phyloP scores from a whole-genome alignment of 2,329 filamentous ascomycete species.

The Aurifilum marmelostoma region DNA sequence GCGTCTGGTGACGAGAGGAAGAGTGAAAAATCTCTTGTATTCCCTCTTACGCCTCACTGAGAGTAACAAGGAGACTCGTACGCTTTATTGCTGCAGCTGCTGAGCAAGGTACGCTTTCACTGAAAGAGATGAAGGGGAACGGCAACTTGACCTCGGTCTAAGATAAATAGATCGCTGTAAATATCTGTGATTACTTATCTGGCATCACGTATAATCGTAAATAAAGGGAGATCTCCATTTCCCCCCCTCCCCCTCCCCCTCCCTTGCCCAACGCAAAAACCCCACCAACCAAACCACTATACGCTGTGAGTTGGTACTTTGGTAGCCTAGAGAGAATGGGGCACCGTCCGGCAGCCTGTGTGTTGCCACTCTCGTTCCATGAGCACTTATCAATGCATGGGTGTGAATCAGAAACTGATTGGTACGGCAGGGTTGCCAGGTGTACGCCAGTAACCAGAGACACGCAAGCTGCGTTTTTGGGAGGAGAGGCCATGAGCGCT shows the following conservation, averaged over 20 bases:
- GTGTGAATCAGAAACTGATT: neutral
- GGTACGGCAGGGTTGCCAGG: neutral
- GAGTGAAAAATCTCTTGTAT: neutral
- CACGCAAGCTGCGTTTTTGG: too few species aligned
- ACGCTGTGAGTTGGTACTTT: neutral
- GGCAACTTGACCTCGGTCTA: neutral
- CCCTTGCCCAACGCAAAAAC: neutral
- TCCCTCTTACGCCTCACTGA: neutral
- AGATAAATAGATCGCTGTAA: too few species aligned
- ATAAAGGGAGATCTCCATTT: neutral
- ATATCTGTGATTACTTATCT: too few species aligned
- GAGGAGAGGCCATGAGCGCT: too few species aligned
- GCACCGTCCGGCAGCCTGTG: neutral
- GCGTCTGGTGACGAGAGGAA: too few species aligned
- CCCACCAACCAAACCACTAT: neutral
- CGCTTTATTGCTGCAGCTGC: neutral
- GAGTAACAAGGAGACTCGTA: too few species aligned
- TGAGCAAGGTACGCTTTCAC: neutral
- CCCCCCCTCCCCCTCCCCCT: neutral
- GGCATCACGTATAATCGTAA: neutral
- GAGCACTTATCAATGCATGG: neutral
- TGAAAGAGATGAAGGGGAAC: neutral
- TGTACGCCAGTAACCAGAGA: neutral
- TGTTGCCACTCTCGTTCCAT: neutral
- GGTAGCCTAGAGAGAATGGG: neutral